phyloP scores from a whole-genome alignment of 2,329 filamentous ascomycete species.

The Botrytis fabae region DNA sequence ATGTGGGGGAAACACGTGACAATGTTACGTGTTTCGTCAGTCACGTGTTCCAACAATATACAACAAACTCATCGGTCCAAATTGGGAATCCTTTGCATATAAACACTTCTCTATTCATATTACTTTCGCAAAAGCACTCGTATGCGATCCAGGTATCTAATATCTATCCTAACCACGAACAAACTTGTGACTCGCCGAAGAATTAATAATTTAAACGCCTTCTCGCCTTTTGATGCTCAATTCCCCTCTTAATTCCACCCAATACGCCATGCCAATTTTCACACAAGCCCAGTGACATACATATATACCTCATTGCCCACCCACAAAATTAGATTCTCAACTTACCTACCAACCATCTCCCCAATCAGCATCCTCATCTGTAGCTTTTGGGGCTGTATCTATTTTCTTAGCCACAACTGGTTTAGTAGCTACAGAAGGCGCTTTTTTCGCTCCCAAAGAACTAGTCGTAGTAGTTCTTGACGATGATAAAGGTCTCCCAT shows the following conservation, averaged over 20 bases:
- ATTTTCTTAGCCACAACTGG: slow-evolving; percentile 59
- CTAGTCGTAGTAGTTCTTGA: slow-evolving; percentile 44
- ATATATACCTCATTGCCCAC: not conserved
- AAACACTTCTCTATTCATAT: not conserved
- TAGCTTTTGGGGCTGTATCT: slow-evolving; percentile 64
- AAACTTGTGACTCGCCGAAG: no score
- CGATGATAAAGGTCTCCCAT: slow-evolving; percentile 38
- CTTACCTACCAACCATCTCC: slow-evolving; percentile 60
- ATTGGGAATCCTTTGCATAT: not conserved
- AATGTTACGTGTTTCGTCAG: no score
- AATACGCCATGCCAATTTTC: slow-evolving; percentile 11
- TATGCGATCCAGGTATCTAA: not conserved
- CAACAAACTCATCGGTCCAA: not conserved
- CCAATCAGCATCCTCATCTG: slow-evolving; percentile 61
- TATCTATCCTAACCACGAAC: slow-evolving; percentile 5
- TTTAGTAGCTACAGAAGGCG: slow-evolving; percentile 30
- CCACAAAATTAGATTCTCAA: not conserved
- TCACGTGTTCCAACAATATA: no score
- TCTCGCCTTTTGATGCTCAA: slow-evolving; percentile 13
- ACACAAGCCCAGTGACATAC: not conserved
- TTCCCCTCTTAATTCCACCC: not conserved
- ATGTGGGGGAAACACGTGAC: no score
- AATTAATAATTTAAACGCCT: not conserved
- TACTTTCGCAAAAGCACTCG: not conserved
- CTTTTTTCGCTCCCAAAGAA: slow-evolving; percentile 39